Evolutionary conservation across 2,329 filamentous ascomycete species (phyloP), one percentile per base, ranked within the genome.

Genomic region (Ophiocordyceps camponoti-leonardi): DNA sequence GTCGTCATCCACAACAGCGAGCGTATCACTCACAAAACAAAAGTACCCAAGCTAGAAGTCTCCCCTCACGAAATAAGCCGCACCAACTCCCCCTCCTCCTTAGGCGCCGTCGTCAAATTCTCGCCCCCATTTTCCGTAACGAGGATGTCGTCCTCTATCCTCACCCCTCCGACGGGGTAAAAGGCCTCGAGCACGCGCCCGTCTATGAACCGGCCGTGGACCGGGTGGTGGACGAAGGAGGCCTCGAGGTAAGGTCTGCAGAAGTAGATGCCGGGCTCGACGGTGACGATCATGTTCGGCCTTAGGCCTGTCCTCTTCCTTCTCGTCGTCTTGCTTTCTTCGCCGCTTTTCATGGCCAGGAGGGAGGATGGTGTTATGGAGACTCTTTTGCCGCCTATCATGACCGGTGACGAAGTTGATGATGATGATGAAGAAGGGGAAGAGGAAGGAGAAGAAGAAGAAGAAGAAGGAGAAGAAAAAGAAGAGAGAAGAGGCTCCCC

Each of bases 111-210:
- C 1, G 87, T 93, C 58, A 96, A 58, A 57, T 94, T 93, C 63
- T 95, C 87, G 54, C 78, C 79, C 0, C 88, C 87, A 22, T 75
- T 67, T 49, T 81, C 70, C 1, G 83, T 92, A 43, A 96, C 79
- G 20, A 92, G 68, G 37, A 96, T 73, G 59, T 90, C 85, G 57
- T 96, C 87, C 65, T 98, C 92, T 49, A 96, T 93, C 42, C 92
- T 75, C 23, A 94, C 86, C 31, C 92, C 92, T 16, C 90, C 92
- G 1, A 96, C 81, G 23, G 65, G 67, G 67, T 84, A 90, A 60
- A 83, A 90, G 50, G 66, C 67, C 49, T 79, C 76, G 43, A 92
- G 63, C 6, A 81, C 71, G 6, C 69, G 67, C 51, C 67, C 65
- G 61, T 88, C 72, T 55, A 92, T 80, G 53, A 75, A 83, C 48